A percentile compares a stretch with the other conserved stretches of the same genome.
phyloP scores from a whole-genome alignment of 306 rosid genomes.

The Amphicarpaea edgeworthii region DNA sequence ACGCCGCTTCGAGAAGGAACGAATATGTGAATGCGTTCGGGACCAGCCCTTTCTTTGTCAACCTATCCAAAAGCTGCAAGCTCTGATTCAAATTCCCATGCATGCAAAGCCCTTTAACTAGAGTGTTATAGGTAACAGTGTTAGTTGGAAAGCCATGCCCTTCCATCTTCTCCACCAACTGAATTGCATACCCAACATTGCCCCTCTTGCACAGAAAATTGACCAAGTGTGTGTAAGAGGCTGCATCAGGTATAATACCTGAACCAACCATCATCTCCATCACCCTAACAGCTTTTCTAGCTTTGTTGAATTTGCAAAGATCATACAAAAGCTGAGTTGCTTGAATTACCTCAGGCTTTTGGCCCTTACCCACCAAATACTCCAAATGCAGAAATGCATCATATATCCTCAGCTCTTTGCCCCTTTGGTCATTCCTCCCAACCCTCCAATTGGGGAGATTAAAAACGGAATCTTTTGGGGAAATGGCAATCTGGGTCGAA shows the following conservation, averaged over 20 bases:
- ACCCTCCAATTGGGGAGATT: conserved; percentile 75
- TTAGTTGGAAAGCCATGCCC: conserved; percentile 69
- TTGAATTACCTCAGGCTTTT: conserved; percentile 74
- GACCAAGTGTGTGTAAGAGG: conserved; percentile 74
- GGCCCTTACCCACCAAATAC: conserved; percentile 71
- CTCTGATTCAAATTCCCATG: conserved; percentile 74
- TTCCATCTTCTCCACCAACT: conserved; percentile 87
- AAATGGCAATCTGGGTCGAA: conserved; percentile 63
- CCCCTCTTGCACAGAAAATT: conserved; percentile 81
- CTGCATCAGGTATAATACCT: conserved; percentile 77
- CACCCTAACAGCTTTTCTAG: conserved; percentile 69
- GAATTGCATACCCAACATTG: conserved; percentile 89
- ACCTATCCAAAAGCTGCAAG: conserved; percentile 75
- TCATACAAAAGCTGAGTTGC: conserved; percentile 88
- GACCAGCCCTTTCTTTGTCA: conserved; percentile 75
- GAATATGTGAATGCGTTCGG: conserved; percentile 86
- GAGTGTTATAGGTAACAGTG: conserved; percentile 74
- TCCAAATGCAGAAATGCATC: conserved; percentile 79
- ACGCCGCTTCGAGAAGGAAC: conserved; percentile 82
- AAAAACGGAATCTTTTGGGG: conserved; percentile 69
- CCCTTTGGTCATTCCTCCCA: conserved; percentile 61
- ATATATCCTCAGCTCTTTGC: conserved; percentile 61
- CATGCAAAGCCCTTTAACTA: conserved; percentile 81
- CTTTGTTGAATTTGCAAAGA: conserved; percentile 74
- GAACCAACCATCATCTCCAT: conserved; percentile 85